These are phyloP conservation scores for Linnemannia exigua DNA, from an alignment of 192 early-diverging fungal species.

Conservation along the genomic window DNA sequence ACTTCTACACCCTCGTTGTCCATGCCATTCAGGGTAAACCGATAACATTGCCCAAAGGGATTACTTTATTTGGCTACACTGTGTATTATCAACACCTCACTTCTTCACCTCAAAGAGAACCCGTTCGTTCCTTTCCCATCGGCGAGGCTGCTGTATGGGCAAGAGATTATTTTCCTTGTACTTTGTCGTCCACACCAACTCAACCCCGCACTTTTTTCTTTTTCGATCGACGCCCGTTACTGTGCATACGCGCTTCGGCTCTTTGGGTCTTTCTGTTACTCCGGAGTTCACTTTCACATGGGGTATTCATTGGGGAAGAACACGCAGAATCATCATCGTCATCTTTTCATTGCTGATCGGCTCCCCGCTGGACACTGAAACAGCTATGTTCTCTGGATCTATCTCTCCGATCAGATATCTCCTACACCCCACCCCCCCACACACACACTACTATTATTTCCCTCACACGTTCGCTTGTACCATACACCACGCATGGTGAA, in stretches of 20 bases:
- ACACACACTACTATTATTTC: neutral
- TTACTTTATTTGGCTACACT: slow-evolving; percentile 37
- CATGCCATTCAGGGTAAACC: slow-evolving; percentile 50
- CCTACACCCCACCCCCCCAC: neutral
- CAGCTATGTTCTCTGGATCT: neutral
- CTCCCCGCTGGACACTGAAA: neutral
- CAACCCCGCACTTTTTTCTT: neutral
- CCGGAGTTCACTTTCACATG: slow-evolving; percentile 5
- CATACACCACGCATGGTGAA: neutral
- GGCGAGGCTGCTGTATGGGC: slow-evolving; percentile 41
- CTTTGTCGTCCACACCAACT: neutral
- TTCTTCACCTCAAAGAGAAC: slow-evolving; percentile 6
- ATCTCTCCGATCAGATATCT: slow-evolving; percentile 11
- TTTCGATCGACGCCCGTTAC: slow-evolving; percentile 1
- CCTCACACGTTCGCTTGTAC: no score
- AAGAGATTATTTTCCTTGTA: neutral
- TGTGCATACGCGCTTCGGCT: neutral
- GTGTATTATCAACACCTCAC: neutral
- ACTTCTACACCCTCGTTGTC: neutral
- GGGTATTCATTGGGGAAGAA: neutral
- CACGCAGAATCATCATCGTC: neutral
- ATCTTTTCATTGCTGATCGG: neutral
- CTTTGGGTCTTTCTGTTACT: slow-evolving; percentile 3
- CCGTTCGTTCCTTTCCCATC: slow-evolving; percentile 16
- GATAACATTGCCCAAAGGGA: neutral